A percentile compares a stretch with the other conserved stretches of the same genome.
These are phyloP conservation scores for Annulohypoxylon bovei DNA, from an alignment of 495 filamentous ascomycete genomes.

Conservation along the genomic window DNA sequence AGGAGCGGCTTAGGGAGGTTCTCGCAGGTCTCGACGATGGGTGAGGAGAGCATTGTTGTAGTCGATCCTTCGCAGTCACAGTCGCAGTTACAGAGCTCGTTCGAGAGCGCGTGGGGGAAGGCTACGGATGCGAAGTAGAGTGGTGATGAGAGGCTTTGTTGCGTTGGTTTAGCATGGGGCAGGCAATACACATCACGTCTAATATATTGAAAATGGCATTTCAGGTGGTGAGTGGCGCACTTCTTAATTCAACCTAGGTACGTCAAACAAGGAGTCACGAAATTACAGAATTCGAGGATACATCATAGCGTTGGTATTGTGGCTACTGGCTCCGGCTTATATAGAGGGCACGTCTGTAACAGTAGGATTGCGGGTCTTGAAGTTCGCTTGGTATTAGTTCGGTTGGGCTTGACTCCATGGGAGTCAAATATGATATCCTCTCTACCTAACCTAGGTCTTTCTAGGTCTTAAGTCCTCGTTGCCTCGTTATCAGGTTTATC, in stretches of 20 bases:
- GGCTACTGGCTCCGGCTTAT: conserved; percentile 7
- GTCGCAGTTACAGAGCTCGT: conserved; percentile 48
- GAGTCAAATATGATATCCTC: conserved; percentile 2
- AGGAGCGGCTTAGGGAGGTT: conserved; percentile 5
- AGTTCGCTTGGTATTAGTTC: background rate
- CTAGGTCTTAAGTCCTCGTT: background rate
- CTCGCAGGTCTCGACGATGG: conserved; percentile 39
- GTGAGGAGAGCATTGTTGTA: conserved; percentile 57
- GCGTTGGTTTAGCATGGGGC: background rate
- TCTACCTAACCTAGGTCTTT: background rate
- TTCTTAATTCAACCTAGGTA: background rate
- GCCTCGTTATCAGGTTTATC: background rate
- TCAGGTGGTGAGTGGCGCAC: background rate
- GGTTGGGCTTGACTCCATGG: conserved; percentile 4
- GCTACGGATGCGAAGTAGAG: conserved; percentile 46
- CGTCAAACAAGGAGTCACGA: background rate
- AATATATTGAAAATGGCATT: background rate
- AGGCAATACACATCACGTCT: background rate
- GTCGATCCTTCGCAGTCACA: conserved; percentile 52
- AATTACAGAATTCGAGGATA: conserved; percentile 2
- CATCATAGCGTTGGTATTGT: conserved; percentile 18
- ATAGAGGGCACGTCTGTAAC: conserved; percentile 23
- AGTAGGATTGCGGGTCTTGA: conserved; percentile 5
- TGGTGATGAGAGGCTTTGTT: background rate
- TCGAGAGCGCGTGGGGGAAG: conserved; percentile 74